These are phyloP conservation scores for Neonectria hederae DNA, from an alignment of 2,329 filamentous ascomycete species.

Conservation along the genomic window DNA sequence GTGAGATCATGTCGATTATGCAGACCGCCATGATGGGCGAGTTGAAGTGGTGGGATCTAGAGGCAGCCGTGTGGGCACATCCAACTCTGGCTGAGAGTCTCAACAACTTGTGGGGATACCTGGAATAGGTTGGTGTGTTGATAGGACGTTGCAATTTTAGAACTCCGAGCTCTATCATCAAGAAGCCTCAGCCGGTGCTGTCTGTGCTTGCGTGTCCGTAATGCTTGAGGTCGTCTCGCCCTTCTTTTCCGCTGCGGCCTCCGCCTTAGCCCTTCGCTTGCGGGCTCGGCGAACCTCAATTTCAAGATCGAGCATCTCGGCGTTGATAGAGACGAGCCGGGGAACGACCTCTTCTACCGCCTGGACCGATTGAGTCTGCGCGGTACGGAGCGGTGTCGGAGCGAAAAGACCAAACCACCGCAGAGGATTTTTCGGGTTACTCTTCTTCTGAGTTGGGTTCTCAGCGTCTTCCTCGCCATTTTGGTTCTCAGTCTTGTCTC, in stretches of 20 bases:
- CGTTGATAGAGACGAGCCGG: constrained; percentile 64
- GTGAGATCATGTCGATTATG: constrained; percentile 63
- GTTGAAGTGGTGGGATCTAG: constrained; percentile 55
- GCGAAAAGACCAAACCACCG: constrained; percentile 66
- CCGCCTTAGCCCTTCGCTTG: constrained; percentile 63
- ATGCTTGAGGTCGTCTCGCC: constrained; percentile 3
- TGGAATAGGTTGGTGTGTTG: constrained; percentile 44
- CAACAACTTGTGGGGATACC: constrained; percentile 59
- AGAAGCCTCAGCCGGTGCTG: constrained; percentile 25
- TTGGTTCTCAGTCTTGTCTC: constrained; percentile 17
- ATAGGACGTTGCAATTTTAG: neutral
- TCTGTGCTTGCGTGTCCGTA: constrained; percentile 12
- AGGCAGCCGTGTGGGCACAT: constrained; percentile 60
- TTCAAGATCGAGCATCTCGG: constrained; percentile 72
- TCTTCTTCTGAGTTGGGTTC: constrained; percentile 27
- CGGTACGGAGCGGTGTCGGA: constrained; percentile 61
- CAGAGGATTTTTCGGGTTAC: constrained; percentile 55
- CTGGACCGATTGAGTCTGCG: constrained; percentile 67
- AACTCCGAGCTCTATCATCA: constrained; percentile 12
- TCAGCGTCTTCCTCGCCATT: constrained; percentile 19
- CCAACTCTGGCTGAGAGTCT: constrained; percentile 60
- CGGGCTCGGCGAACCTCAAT: constrained; percentile 72
- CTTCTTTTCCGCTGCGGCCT: constrained; percentile 47
- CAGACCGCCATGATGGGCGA: constrained; percentile 62
- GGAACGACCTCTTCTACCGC: constrained; percentile 68